phyloP scores from a whole-genome alignment of 2,329 filamentous ascomycete genomes.

The Diaporthe humulicola region DNA sequence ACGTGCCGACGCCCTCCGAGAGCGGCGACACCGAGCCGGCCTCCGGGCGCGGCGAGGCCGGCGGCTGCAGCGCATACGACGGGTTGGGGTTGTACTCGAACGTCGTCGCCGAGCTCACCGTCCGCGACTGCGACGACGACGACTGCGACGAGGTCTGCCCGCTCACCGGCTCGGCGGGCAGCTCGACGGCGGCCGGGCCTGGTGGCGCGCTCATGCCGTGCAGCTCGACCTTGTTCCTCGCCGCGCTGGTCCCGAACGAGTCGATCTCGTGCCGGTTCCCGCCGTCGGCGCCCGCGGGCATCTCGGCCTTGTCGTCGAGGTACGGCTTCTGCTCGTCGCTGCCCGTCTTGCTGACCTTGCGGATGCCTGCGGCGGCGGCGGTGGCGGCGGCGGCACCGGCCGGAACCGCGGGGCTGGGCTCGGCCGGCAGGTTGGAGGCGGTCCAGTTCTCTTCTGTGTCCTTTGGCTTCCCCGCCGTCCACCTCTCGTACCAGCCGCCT shows the following conservation, averaged over 20 bases:
- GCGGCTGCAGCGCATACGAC: conserved; percentile 21
- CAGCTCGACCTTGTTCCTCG: not conserved
- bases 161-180: conserved; percentile 28
- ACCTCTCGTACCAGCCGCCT: conserved; percentile 15
- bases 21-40: not conserved
- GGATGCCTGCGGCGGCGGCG: not conserved
- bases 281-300: conserved; percentile 21
- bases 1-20: not conserved
- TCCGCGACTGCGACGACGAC: not conserved
- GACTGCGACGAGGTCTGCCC: not conserved
- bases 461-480: not conserved
- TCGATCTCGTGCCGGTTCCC: not conserved
- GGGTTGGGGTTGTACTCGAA: conserved; percentile 27
- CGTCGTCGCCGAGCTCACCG: conserved; percentile 9
- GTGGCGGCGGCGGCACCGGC: not conserved
- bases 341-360: not conserved
- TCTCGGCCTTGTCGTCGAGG: conserved; percentile 31
- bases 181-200: conserved; percentile 4
- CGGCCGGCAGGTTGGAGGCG: not conserved
- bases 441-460: not conserved
- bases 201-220: conserved; percentile 5
- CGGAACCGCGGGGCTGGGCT: not conserved
- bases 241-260: not conserved
- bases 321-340: not conserved
- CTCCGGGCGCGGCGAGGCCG: not conserved